Conservation (phyloP, 179 eudicot species). For the Silene coronaria region DNA sequence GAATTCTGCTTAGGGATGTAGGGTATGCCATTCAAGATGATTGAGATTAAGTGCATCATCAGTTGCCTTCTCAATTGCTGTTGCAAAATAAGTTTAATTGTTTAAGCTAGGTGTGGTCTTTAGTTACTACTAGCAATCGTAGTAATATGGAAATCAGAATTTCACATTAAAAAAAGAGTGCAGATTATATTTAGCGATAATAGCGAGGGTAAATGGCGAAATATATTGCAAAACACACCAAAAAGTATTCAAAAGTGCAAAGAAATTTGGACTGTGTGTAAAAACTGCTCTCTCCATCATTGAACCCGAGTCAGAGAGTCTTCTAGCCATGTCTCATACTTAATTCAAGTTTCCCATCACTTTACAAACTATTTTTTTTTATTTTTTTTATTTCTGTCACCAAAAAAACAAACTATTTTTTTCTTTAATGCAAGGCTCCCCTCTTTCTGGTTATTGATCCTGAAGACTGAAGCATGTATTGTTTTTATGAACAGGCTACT, state of each 20-base stretch:
- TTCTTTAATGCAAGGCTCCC: background rate
- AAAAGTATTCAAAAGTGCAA: background rate
- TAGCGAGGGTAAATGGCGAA: background rate
- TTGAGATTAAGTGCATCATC: background rate
- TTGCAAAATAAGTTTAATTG: background rate
- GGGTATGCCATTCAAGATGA: background rate
- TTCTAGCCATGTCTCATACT: background rate
- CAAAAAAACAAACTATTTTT: too few species aligned
- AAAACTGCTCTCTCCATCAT: background rate
- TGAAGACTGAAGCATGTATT: constrained; percentile 3
- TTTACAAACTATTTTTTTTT: too few species aligned
- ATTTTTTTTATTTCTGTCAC: too few species aligned
- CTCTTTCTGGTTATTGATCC: background rate
- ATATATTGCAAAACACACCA: background rate
- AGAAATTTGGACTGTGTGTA: background rate
- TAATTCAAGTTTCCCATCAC: background rate
- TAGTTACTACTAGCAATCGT: background rate
- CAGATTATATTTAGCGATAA: background rate
- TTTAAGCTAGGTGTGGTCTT: background rate
- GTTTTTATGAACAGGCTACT: constrained; percentile 60
- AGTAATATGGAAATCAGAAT: background rate
- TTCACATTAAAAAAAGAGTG: background rate
- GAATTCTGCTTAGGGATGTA: background rate
- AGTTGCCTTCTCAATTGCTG: background rate
- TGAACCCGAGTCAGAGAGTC: background rate